Base-by-base conservation (phyloP, 768 basidiomycete species). In the Daedaleopsis nitida region DNA sequence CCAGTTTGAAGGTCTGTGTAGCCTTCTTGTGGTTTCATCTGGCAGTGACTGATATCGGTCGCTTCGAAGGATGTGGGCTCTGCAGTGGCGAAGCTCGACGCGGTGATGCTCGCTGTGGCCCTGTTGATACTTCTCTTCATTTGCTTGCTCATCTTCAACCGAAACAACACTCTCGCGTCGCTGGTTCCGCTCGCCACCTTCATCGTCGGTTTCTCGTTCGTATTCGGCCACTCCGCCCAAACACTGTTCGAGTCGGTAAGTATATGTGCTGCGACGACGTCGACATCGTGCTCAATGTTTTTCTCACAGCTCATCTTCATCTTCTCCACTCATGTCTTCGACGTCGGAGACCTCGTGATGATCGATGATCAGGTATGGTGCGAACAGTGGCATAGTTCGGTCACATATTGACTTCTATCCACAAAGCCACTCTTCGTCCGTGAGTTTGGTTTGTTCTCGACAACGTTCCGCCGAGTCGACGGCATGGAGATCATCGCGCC, bases 261-360 rank as follows among this genome's bases (percentile, higher is more conserved):
- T 72, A 12, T 3, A n/a, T n/a, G 6, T 23, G 16, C 24, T 27
- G 38, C 12, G 51, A 35, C 27, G 19, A 37, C 60, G 37, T 27
- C 21, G 44, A 44, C 35, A 1, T 12, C 0, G n/a, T 19, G 16
- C 32, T 12, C 23, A 14, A 13, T 16, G 14, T 3, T 17, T 12
- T 34, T 23, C 21, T 23, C 32, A 5, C 52, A 90, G 89, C 81
- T 92, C 21, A 88, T 92, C 67, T 92, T 92, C 76, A 91, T 92
- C 60, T 91, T 92, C 72, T 88, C 87, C 1, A 92, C 91, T 0
- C 91, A 92, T 69, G 87, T 90, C n/a, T 92, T 89, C 65, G 90
- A 92, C 70, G 87, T 92, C 8, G 91, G 91, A 8, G 91, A 93
- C 67, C 74, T 92, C 34, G 87, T 92, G 8, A 83, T 92, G 81